Evolutionary conservation across 2,329 filamentous ascomycete genomes (phyloP), one percentile per base, ranked within the genome.

Genomic region (Cytospora paraplurivora): DNA sequence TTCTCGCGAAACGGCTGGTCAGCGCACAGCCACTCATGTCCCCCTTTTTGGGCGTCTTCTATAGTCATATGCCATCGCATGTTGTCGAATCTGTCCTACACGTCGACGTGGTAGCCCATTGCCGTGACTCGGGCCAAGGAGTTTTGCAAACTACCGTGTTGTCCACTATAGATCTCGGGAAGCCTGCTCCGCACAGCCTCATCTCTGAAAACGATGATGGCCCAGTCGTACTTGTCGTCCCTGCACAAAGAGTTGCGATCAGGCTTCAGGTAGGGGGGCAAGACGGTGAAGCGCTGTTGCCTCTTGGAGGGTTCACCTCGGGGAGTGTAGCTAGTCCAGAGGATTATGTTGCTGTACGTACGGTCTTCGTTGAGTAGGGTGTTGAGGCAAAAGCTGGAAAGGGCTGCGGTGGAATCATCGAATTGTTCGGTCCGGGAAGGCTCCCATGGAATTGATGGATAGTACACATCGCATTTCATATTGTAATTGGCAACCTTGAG

Each of bases 191-290:
- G n/a, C 8, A 50, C 27, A 49, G 51, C 34, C 17, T 33, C 54
- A 15, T 59, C 33, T 15, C 54, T 66, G 50, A 66, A 61, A 33
- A 27, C 60, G 35, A 66, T 55, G 21, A 66, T 47, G n/a, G 64
- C 64, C 64, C 64, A 66, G n/a, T 62, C 32, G 35, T 55, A 56
- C 12, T 59, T 52, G 37, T 53, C 44, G 37, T 58, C 49, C 4
- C 51, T 27, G n/a, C 59, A 38, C 13, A 61, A 33, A 8, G 51
- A 19, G 19, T 55, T 19, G n/a, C 59, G 59, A 17, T 61, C 59
- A 19, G 52, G 59, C 33, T 61, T 61, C 15, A 61, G 13, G 32
- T 61, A 51, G 3, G 55, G 33, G 55, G 57, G 64, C 38, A 66
- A 53, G 35, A 62, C 58, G 0, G 62, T 64, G 50, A 66, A 64